A percentile compares a stretch with the other conserved stretches of the same genome.
Conservation (phyloP, 2,329 filamentous ascomycete species). For the Fonsecaea pugnacius region DNA sequence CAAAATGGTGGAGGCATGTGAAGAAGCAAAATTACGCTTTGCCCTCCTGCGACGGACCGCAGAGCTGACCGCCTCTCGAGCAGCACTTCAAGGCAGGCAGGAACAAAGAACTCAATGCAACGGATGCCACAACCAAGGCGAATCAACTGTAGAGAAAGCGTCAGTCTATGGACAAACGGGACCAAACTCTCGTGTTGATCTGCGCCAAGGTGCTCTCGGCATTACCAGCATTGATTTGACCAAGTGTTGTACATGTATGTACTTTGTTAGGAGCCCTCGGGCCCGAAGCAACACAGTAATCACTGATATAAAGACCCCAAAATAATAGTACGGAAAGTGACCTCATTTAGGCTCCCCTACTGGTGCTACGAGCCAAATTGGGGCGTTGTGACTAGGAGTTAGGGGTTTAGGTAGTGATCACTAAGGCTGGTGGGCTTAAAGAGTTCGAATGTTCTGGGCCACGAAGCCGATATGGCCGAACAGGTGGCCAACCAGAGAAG, state of each 20-base stretch:
- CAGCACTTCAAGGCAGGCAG: background rate
- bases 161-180: background rate
- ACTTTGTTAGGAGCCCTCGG: background rate
- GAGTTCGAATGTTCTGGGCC: conserved; percentile 17
- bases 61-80: background rate
- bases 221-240: no score
- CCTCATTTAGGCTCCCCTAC: conserved; percentile 10
- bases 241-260: background rate
- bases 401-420: conserved; percentile 10
- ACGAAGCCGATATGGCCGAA: conserved; percentile 18
- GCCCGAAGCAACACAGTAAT: background rate
- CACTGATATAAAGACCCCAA: background rate
- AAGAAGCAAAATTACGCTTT: background rate
- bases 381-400: conserved; percentile 11
- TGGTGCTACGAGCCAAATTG: background rate
- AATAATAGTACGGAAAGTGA: conserved; percentile 1
- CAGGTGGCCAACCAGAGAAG: conserved; percentile 11
- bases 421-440: background rate
- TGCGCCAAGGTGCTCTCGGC: background rate
- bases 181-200: background rate
- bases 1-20: background rate
- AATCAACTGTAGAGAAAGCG: background rate
- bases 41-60: background rate
- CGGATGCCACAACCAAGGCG: background rate
- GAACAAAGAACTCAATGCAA: background rate